Conservation (phyloP, 2,329 filamentous ascomycete species). For the Trichoderma polysporum region DNA sequence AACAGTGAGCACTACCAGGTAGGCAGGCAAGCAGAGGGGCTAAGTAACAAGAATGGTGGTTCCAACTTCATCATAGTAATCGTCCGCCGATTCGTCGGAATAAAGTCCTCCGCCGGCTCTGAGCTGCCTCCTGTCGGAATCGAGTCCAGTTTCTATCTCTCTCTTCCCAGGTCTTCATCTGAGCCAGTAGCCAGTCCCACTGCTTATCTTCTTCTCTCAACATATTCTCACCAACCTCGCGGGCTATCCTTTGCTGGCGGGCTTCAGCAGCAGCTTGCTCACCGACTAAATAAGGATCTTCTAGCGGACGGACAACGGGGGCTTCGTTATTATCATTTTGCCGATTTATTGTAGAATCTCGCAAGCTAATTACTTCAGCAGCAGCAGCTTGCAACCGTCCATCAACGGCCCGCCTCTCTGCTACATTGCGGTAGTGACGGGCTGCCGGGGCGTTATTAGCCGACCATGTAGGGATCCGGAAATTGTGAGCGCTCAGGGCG, state of each 20-base stretch:
- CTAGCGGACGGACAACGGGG: constrained; percentile 49
- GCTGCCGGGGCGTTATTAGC: constrained; percentile 53
- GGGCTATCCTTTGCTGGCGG: constrained; percentile 55
- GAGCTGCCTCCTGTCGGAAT: constrained; percentile 42
- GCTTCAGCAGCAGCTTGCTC: constrained; percentile 61
- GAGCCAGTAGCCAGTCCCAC: constrained; percentile 60
- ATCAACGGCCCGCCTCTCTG: constrained; percentile 57
- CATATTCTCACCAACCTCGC: constrained; percentile 55
- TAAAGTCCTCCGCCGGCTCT: constrained; percentile 38
- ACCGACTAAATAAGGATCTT: constrained; percentile 67
- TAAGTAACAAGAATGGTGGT: not conserved
- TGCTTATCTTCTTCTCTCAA: constrained; percentile 57
- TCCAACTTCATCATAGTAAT: constrained; percentile 21
- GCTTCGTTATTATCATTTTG: constrained; percentile 15
- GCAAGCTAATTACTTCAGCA: constrained; percentile 23
- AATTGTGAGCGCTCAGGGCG: constrained; percentile 49
- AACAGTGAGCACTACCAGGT: not conserved
- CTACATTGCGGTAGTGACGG: constrained; percentile 63
- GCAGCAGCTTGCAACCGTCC: constrained; percentile 37
- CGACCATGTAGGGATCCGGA: constrained; percentile 61
- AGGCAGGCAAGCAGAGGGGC: not conserved
- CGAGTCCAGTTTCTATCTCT: constrained; percentile 50
- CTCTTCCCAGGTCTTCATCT: constrained; percentile 51
- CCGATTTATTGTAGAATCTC: constrained; percentile 5
- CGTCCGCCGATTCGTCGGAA: constrained; percentile 42